Base-by-base conservation (phyloP, 2,329 filamentous ascomycete genomes). In the Stemphylium lycopersici region DNA sequence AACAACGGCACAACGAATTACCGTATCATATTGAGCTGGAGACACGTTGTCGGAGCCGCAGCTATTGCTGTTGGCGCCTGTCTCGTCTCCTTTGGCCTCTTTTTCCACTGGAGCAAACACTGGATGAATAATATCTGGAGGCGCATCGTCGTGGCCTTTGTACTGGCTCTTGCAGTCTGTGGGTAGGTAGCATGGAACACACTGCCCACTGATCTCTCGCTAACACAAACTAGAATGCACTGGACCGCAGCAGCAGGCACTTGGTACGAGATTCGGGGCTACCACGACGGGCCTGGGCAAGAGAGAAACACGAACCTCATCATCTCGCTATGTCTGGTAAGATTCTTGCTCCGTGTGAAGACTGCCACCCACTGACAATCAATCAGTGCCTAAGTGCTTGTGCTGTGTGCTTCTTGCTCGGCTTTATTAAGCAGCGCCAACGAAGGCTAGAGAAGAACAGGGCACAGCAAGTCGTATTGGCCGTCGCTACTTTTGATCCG, bases 81-180 rank as follows among this genome's bases (percentile, higher is more conserved):
- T 58, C 86, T 86, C 12, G 76, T 85, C 5, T 88, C 90, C 0
- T 79, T 96, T 37, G 81, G 85, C 0, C 79, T 92, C 4, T 96
- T 96, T 78, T 96, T 95, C 75, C 83, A 89, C 52, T 87, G 89
- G 73, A 84, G 88, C 59, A 85, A 88, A 13, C 83, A 84, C 13
- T 96, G 91, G 90, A 90, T 88, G 43, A 88, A 87, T 65, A 85
- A 84, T 13, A 91, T 88, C 84, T 92, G 88, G 88, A 90, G 91
- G 69, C 81, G 90, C 54, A 75, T 82, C 8, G 65, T 87, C 2
- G 90, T 87, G 56, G 88, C 88, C 8, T 76, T 85, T 40, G 74
- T 92, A 15, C 80, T 96, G 36, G 89, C 90, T 7, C 80, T 84
- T 13, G 90, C 89, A 36, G 89, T 95, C 2, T 92, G 88, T 8